These are phyloP conservation scores for Aspergillus haitiensis DNA, from an alignment of 495 filamentous ascomycete species.

Conservation along the genomic window DNA sequence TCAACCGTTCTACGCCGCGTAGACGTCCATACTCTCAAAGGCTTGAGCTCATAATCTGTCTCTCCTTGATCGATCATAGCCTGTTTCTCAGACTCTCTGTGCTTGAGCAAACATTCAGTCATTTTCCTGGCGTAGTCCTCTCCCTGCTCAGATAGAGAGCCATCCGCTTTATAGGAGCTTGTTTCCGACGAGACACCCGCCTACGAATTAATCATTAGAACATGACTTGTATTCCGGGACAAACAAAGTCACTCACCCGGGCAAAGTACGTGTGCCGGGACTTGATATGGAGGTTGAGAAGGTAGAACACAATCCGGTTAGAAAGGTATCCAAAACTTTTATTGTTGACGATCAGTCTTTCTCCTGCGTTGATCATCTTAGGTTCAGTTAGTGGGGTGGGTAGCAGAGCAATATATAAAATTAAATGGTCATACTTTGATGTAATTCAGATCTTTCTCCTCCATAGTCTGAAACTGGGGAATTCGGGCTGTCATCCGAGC, in stretches of 20 bases:
- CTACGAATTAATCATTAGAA: conserved; percentile 24
- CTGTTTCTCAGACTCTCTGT: conserved; percentile 78
- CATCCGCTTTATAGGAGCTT: conserved; percentile 88
- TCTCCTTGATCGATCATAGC: conserved; percentile 68
- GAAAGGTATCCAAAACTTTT: conserved; percentile 93
- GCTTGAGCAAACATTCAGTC: conserved; percentile 74
- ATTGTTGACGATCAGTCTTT: conserved; percentile 88
- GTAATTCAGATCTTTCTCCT: conserved; percentile 88
- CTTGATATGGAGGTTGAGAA: conserved; percentile 97
- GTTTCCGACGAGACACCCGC: conserved; percentile 69
- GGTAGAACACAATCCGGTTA: conserved; percentile 95
- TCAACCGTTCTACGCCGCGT: conserved; percentile 87
- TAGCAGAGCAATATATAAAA: background rate
- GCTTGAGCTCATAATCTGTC: conserved; percentile 65
- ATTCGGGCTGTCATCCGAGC: conserved; percentile 86
- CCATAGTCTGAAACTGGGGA: conserved; percentile 95
- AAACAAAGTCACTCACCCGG: conserved; percentile 52
- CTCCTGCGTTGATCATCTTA: conserved; percentile 96
- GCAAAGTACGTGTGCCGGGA: conserved; percentile 91
- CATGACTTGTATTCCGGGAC: background rate
- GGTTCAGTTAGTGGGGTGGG: conserved; percentile 25
- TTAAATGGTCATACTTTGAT: conserved; percentile 63
- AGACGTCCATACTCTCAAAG: conserved; percentile 90
- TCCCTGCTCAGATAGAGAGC: conserved; percentile 77
- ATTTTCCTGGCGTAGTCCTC: conserved; percentile 84